A percentile compares a stretch with the other conserved stretches of the same genome.
These are phyloP conservation scores for Hyaloscypha variabilis DNA, from an alignment of 495 filamentous ascomycete genomes.

Conservation along the genomic window DNA sequence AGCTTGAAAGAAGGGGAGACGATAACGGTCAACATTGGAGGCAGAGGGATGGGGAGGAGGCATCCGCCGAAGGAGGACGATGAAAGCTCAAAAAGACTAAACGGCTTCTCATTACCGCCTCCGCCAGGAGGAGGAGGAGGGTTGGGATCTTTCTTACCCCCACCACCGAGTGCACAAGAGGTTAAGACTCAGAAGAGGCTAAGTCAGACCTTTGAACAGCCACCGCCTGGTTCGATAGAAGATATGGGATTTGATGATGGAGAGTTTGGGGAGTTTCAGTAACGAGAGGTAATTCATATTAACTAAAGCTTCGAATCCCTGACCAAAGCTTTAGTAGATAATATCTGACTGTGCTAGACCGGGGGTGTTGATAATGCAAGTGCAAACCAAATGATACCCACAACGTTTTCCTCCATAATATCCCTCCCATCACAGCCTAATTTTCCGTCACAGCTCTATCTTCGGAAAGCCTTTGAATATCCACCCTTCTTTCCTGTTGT, in stretches of 20 bases:
- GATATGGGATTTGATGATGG: constrained; percentile 67
- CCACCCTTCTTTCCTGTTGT: neutral
- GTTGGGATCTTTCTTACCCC: constrained; percentile 47
- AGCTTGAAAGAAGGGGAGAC: constrained; percentile 84
- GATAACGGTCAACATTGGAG: constrained; percentile 75
- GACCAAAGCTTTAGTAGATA: neutral
- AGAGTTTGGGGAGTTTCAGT: constrained; percentile 66
- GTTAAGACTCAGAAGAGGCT: constrained; percentile 52
- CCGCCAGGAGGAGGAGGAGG: constrained; percentile 40
- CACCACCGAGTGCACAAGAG: constrained; percentile 63
- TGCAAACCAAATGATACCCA: neutral
- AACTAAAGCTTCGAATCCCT: neutral
- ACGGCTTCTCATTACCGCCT: constrained; percentile 55
- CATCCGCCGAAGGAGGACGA: constrained; percentile 4
- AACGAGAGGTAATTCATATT: neutral
- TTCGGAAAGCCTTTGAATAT: neutral
- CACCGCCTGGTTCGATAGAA: constrained; percentile 39
- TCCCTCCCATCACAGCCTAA: neutral
- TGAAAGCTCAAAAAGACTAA: constrained; percentile 29
- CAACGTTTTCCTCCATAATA: neutral
- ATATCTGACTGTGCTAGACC: neutral
- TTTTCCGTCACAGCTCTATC: neutral
- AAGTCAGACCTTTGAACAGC: constrained; percentile 33
- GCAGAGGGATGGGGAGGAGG: constrained; percentile 42
- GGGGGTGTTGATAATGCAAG: neutral